Percentiles rank a stretch among this genome's conserved stretches.
Conservation (phyloP, 176 grass and related monocot species). For the Carex cristatella region DNA sequence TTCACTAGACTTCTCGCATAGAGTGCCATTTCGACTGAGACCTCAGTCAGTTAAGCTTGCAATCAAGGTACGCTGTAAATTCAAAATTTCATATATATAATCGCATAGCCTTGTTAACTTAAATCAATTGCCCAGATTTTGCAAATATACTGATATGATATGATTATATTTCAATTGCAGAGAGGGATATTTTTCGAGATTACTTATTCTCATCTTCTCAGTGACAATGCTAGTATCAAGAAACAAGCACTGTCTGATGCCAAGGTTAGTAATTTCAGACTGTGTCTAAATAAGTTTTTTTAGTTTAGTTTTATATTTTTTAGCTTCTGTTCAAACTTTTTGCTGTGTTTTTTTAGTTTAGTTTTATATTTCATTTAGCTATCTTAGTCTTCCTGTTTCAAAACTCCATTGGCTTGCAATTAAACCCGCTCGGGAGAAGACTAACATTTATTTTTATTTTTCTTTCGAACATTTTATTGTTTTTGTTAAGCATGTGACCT, state of each 20-base stretch:
- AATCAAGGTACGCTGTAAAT: constrained; percentile 36
- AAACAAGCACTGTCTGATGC: constrained; percentile 47
- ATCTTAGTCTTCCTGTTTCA: neutral
- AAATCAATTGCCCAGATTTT: no score
- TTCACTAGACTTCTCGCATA: constrained; percentile 66
- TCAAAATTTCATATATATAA: no score
- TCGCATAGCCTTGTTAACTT: no score
- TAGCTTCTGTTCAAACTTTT: no score
- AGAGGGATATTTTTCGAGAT: constrained; percentile 72
- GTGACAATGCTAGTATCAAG: constrained; percentile 43
- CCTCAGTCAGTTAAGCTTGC: constrained; percentile 60
- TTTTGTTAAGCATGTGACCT: neutral
- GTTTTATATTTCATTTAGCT: neutral
- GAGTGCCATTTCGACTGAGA: constrained; percentile 64
- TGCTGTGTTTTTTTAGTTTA: neutral
- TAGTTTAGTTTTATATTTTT: neutral
- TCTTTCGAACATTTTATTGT: neutral
- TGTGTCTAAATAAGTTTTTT: neutral
- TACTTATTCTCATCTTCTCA: constrained; percentile 55
- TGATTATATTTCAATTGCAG: constrained; percentile 15
- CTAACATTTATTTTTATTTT: neutral
- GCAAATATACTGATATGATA: neutral
- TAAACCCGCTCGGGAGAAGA: neutral
- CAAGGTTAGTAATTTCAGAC: constrained; percentile 33
- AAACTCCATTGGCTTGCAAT: neutral